Conservation (phyloP, 306 rosid genomes). For the Luffa acutangula region DNA sequence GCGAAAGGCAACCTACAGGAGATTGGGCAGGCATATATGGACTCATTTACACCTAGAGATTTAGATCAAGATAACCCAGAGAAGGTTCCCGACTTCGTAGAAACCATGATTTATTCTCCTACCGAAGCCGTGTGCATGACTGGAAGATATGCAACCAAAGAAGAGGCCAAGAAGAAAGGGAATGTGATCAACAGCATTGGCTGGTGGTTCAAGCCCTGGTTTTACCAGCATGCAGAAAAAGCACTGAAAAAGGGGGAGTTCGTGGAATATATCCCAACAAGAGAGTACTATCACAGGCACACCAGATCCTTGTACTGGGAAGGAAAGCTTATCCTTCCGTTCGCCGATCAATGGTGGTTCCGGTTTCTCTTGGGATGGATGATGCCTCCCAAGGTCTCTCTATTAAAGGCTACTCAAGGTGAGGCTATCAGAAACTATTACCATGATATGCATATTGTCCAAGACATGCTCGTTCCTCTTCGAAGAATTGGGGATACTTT, state of each 20-base stretch:
- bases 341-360: conserved; percentile 90
- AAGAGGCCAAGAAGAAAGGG: conserved; percentile 93
- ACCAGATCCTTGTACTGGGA: conserved; percentile 95
- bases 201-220: conserved; percentile 98
- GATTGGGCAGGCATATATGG: conserved; percentile 62
- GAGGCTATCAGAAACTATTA: conserved; percentile 93
- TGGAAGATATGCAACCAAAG: conserved; percentile 73
- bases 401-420: conserved; percentile 97
- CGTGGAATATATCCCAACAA: conserved; percentile 85
- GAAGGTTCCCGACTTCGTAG: conserved; percentile 92
- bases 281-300: conserved; percentile 94
- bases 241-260: conserved; percentile 83
- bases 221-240: conserved; percentile 81
- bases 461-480: conserved; percentile 90
- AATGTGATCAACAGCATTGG: conserved; percentile 73
- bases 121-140: conserved; percentile 81
- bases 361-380: conserved; percentile 83
- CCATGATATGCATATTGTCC: conserved; percentile 93
- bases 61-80: conserved; percentile 77
- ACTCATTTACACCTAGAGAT: conserved; percentile 86
- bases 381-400: conserved; percentile 98
- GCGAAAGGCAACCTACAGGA: conserved; percentile 69
- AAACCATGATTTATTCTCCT: conserved; percentile 69
- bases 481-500: conserved; percentile 91
- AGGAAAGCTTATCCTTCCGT: conserved; percentile 96